These are phyloP conservation scores for Colletotrichum caudatum DNA, from an alignment of 2,329 filamentous ascomycete species.

Conservation along the genomic window DNA sequence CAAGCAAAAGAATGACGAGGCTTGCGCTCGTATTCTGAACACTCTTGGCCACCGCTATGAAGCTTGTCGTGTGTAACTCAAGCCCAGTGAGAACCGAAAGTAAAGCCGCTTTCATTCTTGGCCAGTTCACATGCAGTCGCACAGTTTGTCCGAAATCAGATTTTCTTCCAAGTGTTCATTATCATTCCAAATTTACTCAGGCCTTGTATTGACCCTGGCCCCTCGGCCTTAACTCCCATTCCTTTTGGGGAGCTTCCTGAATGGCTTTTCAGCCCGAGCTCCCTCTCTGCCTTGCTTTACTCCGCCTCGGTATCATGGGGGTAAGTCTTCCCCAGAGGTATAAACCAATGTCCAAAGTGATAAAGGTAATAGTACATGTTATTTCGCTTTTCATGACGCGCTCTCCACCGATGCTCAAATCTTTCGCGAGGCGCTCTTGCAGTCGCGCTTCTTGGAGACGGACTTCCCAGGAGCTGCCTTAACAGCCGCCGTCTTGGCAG, in stretches of 20 bases:
- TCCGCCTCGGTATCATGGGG: constrained; percentile 6
- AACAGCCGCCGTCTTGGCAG: not conserved
- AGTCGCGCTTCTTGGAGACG: not conserved
- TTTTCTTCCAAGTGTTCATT: constrained; percentile 32
- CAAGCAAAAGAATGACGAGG: not conserved
- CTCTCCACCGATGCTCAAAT: not conserved
- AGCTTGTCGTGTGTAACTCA: not conserved
- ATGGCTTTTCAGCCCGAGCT: constrained; percentile 22
- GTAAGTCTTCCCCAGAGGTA: constrained; percentile 19
- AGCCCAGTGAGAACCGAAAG: not conserved
- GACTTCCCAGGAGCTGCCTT: not conserved
- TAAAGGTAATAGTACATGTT: constrained; percentile 36
- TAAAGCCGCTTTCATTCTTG: not conserved
- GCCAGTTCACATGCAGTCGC: not conserved
- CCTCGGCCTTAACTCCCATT: constrained; percentile 24
- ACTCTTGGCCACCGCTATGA: too few relatives aligned
- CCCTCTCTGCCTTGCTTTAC: constrained; percentile 11
- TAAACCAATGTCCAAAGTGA: constrained; percentile 29
- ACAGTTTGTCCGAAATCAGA: not conserved
- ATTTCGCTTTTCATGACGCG: constrained; percentile 25
- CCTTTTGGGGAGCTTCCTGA: not conserved
- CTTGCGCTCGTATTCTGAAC: not conserved
- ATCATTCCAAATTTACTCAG: constrained; percentile 33
- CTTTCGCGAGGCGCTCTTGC: not conserved
- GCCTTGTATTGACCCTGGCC: constrained; percentile 21